Conservation (phyloP, 768 basidiomycete species). For the Lactifluus piperatus region DNA sequence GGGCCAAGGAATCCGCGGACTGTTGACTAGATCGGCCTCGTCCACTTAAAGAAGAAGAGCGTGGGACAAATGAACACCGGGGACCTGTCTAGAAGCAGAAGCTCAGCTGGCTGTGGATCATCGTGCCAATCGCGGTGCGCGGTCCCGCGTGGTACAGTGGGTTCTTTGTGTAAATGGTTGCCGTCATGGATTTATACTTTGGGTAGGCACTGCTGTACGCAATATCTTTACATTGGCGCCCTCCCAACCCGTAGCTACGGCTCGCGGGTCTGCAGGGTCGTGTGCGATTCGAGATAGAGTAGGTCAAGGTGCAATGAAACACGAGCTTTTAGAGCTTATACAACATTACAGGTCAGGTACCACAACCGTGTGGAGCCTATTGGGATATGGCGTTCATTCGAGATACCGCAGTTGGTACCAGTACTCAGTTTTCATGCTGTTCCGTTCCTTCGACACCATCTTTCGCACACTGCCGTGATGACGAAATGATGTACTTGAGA, state of each 20-base stretch:
- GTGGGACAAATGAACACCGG: background rate
- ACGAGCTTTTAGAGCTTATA: too few species aligned
- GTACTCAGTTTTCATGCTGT: background rate
- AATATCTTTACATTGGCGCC: background rate
- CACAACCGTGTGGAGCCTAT: background rate
- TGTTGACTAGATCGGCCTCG: background rate
- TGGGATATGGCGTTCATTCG: background rate
- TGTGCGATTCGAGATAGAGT: background rate
- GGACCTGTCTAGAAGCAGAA: background rate
- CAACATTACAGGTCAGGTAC: too few species aligned
- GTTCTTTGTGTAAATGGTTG: background rate
- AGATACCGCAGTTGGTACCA: background rate
- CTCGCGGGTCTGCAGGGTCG: background rate
- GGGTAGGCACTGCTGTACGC: background rate
- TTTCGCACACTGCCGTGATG: background rate
- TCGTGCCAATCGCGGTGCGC: background rate
- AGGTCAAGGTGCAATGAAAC: too few species aligned
- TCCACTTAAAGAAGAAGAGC: background rate
- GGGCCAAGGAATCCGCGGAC: background rate
- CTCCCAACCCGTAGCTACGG: background rate
- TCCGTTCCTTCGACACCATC: background rate
- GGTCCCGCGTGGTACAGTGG: background rate
- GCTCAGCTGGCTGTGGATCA: background rate
- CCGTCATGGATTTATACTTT: background rate
- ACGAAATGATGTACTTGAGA: background rate